Percentiles rank a stretch among this genome's conserved stretches.
Conservation (phyloP, 371 early-diverging fungal species). For the Chytridiales sp. region DNA sequence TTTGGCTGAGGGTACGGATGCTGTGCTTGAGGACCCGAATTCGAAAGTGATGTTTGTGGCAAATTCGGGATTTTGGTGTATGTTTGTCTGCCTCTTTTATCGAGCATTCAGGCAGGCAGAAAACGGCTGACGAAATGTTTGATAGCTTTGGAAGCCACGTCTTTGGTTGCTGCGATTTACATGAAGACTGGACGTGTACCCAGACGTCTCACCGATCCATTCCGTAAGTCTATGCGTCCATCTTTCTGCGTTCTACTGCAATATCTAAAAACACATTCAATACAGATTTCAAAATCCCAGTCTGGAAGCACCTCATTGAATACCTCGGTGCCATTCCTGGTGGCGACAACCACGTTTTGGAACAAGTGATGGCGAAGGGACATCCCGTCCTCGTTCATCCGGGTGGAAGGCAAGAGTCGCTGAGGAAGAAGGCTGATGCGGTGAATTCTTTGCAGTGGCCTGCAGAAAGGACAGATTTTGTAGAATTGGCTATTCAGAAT, state of each 20-base stretch:
- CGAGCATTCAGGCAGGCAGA: neutral
- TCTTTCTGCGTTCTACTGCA: too few species aligned
- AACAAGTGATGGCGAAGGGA: slow-evolving; percentile 10
- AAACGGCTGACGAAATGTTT: neutral
- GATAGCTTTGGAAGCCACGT: slow-evolving; percentile 19
- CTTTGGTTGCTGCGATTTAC: slow-evolving; percentile 23
- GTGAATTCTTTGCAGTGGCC: too few species aligned
- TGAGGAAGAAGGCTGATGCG: too few species aligned
- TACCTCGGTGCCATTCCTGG: slow-evolving; percentile 28
- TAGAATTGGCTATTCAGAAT: too few species aligned
- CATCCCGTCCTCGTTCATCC: slow-evolving; percentile 23
- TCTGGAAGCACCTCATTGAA: slow-evolving; percentile 36
- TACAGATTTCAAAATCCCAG: slow-evolving; percentile 29
- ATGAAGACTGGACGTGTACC: slow-evolving; percentile 22
- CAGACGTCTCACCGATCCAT: slow-evolving; percentile 17
- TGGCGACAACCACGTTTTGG: slow-evolving; percentile 2
- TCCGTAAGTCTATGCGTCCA: too few species aligned
- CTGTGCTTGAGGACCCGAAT: neutral
- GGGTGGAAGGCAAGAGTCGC: slow-evolving; percentile 26
- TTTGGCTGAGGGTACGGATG: too few species aligned
- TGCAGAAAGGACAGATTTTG: too few species aligned
- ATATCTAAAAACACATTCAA: too few species aligned
- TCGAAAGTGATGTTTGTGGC: slow-evolving; percentile 9
- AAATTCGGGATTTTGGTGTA: slow-evolving; percentile 23
- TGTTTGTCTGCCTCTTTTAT: neutral